Evolutionary conservation across 176 grass and related monocot species (phyloP), one percentile per base, ranked within the genome.

Genomic region (Lolium rigidum): DNA sequence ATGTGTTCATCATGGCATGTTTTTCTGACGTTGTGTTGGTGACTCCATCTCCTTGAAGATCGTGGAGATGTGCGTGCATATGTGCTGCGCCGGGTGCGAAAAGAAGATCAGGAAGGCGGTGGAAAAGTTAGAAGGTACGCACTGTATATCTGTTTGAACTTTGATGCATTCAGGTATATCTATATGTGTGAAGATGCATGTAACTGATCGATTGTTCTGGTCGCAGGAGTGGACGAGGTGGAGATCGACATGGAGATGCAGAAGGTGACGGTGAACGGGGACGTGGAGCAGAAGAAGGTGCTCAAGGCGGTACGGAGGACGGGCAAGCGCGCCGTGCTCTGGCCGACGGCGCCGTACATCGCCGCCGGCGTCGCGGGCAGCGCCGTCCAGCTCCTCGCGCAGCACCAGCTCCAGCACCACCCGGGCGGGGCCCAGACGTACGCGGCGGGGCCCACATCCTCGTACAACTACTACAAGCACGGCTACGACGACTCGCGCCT

Each of bases 391-490:
- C 64, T 66, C 65, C 84, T 90, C 65, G 65, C 55, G 44, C 79
- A 83, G 47, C 88, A 83, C 51, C 52, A 92, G 47, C 82, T 85
- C 73, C 74, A 57, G 38, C 81, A 90, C 51, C 81, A 86, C 10
- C 82, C 92, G 46, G 90, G 89, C 14, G 81, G 79, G 5, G 84
- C 26, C 16, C 80, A 78, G 49, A 35, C 80, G 52, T 63, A 65
- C 44, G 78, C 81, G 26, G 82, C 73, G 21, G 48, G 74, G 3
- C 62, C 89, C 14, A 49, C 81, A 5, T 98, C 96, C 4, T 93
- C 91, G 10, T 98, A 95, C 80, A 98, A 98, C 87, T 98, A 95
- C 75, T 89, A 95, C 91, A 92, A 89, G 88, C 93, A 98, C 68
- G 91, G 93, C 15, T 94, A 98, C 81, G 91, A 98, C 70, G 88